phyloP scores from a whole-genome alignment of 768 basidiomycete genomes.

The Boletus vermiculosoides region DNA sequence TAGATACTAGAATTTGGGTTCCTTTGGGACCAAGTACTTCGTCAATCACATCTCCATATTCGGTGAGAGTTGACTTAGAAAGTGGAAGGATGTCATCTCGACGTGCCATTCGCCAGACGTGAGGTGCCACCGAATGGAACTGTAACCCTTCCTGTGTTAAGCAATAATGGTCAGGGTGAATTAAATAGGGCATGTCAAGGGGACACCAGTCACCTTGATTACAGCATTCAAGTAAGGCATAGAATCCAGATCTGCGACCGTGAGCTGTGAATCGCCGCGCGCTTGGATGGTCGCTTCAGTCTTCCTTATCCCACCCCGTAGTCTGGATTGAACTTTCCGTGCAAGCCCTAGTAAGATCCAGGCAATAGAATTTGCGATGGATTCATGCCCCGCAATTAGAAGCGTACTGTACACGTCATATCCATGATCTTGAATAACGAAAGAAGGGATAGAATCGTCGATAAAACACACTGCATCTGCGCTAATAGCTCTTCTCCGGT shows the following conservation, averaged over 20 bases:
- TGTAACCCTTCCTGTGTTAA: conserved; percentile 42
- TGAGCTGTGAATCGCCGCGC: conserved; percentile 2
- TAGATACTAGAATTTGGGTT: conserved; percentile 47
- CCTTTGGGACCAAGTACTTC: conserved; percentile 51
- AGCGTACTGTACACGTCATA: conserved; percentile 35
- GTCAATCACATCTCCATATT: conserved; percentile 39
- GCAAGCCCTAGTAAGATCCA: conserved; percentile 51
- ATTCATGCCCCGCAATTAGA: conserved; percentile 55
- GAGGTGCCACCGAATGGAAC: conserved; percentile 45
- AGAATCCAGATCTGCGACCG: conserved; percentile 41
- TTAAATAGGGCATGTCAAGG: background rate
- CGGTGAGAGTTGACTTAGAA: conserved; percentile 46
- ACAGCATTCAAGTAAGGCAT: conserved; percentile 41
- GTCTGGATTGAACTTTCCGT: conserved; percentile 41
- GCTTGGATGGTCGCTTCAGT: background rate
- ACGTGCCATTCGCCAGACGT: conserved; percentile 47
- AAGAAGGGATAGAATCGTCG: background rate
- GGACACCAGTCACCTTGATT: conserved; percentile 30
- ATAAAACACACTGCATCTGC: background rate
- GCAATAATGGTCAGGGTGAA: background rate
- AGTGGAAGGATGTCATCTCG: conserved; percentile 61
- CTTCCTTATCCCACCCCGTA: conserved; percentile 39
- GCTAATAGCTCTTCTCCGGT: too few relatives aligned
- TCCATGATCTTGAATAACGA: background rate
- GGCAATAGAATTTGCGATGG: conserved; percentile 54